A percentile compares a stretch with the other conserved stretches of the same genome.
Evolutionary conservation across 768 basidiomycete genomes (phyloP).

Genomic region (Agaricus blazei): DNA sequence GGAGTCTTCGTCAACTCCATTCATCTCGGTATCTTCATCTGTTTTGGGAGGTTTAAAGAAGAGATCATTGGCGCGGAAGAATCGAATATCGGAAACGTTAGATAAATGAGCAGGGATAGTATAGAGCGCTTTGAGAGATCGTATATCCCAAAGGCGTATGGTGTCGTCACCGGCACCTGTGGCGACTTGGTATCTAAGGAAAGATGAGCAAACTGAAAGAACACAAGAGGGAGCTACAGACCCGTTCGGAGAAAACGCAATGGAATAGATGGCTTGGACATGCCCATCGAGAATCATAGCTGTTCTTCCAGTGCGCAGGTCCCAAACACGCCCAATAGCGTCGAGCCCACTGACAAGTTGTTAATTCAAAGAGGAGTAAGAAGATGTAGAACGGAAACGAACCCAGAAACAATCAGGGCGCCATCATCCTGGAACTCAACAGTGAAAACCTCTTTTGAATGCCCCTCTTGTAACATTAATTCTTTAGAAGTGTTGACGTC

Average conservation of each 20-base stretch:
- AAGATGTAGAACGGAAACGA: slow-evolving; percentile 37
- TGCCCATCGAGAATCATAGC: slow-evolving; percentile 99
- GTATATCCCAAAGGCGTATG: slow-evolving; percentile 98
- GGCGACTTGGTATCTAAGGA: slow-evolving; percentile 86
- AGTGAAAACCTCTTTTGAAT: slow-evolving; percentile 93
- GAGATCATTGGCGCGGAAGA: slow-evolving; percentile 71
- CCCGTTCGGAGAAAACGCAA: slow-evolving; percentile 96
- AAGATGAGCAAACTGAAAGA: slow-evolving; percentile 10
- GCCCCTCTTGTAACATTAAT: slow-evolving; percentile 89
- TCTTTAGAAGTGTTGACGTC: slow-evolving; percentile 81
- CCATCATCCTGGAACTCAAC: slow-evolving; percentile 98
- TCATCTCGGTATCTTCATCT: slow-evolving; percentile 42
- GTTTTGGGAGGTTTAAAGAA: slow-evolving; percentile 35
- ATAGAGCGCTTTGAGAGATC: slow-evolving; percentile 86
- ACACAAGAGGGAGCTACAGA: slow-evolving; percentile 34
- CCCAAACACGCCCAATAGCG: slow-evolving; percentile 97
- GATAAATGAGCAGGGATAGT: slow-evolving; percentile 96
- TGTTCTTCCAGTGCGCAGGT: slow-evolving; percentile 88
- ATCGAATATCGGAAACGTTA: slow-evolving; percentile 92
- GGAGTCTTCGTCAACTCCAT: slow-evolving; percentile 32
- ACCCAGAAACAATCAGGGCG: slow-evolving; percentile 91
- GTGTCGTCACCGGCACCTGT: slow-evolving; percentile 97
- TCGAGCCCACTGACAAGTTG: slow-evolving; percentile 72
- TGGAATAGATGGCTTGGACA: slow-evolving; percentile 84
- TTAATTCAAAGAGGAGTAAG: background rate